Conservation (phyloP, 371 early-diverging fungal species). For the Conidiobolus incongruus region DNA sequence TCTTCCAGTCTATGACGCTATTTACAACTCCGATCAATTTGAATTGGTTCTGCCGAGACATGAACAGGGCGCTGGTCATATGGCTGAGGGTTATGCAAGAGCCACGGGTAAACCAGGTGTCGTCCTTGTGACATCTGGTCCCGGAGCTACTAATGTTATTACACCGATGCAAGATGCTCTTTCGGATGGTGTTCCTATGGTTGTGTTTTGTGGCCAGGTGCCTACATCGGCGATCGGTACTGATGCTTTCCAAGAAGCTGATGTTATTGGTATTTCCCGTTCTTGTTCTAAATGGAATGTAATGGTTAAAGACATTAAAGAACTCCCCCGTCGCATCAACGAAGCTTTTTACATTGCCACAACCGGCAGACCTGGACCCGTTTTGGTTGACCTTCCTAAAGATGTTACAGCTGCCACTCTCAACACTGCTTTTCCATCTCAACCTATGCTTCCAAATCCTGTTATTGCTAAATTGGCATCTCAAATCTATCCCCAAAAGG, state of each 20-base stretch:
- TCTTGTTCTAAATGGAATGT: constrained; percentile 93
- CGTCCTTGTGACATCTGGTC: constrained; percentile 87
- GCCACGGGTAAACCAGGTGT: constrained; percentile 91
- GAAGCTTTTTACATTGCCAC: constrained; percentile 93
- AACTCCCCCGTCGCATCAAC: constrained; percentile 87
- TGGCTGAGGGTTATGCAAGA: constrained; percentile 94
- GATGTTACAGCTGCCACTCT: constrained; percentile 85
- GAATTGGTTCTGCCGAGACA: constrained; percentile 86
- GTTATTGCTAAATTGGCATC: constrained; percentile 15
- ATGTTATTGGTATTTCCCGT: constrained; percentile 83
- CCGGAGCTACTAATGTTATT: constrained; percentile 94
- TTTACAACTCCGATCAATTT: constrained; percentile 84
- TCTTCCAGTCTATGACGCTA: constrained; percentile 92
- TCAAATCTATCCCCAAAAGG: too few relatives aligned
- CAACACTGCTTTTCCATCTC: constrained; percentile 55
- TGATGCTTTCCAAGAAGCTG: constrained; percentile 96
- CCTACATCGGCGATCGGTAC: constrained; percentile 79
- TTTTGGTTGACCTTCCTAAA: constrained; percentile 91
- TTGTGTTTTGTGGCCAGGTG: constrained; percentile 89
- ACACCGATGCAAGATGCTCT: constrained; percentile 95
- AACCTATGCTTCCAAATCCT: constrained; percentile 32
- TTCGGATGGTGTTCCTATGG: constrained; percentile 83
- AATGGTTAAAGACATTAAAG: constrained; percentile 87
- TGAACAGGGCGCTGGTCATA: constrained; percentile 96
- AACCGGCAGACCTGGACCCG: constrained; percentile 91